Conservation (phyloP, 768 basidiomycete genomes). For the Dendrothele bispora region DNA sequence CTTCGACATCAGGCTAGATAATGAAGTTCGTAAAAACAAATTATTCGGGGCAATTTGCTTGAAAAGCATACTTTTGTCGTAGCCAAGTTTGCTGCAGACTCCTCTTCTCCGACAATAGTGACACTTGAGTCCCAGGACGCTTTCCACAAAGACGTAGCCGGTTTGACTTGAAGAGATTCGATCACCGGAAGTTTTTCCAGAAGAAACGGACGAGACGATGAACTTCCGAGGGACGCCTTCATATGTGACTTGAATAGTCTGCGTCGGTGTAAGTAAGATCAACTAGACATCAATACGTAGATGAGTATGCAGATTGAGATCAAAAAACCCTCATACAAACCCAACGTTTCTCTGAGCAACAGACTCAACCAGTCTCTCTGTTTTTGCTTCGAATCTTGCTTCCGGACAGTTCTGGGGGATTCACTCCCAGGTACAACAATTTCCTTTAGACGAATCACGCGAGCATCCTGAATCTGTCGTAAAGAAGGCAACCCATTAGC, state of each 20-base stretch:
- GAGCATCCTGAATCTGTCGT: constrained; percentile 49
- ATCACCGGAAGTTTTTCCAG: constrained; percentile 28
- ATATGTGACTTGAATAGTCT: constrained; percentile 62
- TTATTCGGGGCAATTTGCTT: constrained; percentile 8
- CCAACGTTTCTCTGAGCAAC: constrained; percentile 64
- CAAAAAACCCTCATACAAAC: constrained; percentile 45
- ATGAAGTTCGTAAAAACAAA: constrained; percentile 6
- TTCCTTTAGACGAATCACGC: constrained; percentile 54
- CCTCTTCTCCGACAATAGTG: constrained; percentile 35
- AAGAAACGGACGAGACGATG: constrained; percentile 46
- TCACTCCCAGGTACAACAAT: constrained; percentile 19
- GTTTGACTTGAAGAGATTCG: constrained; percentile 42
- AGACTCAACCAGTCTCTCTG: constrained; percentile 68
- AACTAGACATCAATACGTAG: constrained; percentile 40
- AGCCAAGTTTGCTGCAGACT: constrained; percentile 14
- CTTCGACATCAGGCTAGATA: constrained; percentile 47
- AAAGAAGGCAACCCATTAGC: constrained; percentile 51
- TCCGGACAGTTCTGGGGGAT: constrained; percentile 17
- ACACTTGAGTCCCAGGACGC: constrained; percentile 71
- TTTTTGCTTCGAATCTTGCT: constrained; percentile 27
- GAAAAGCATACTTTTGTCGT: constrained; percentile 1
- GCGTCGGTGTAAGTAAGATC: constrained; percentile 64
- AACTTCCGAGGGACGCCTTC: constrained; percentile 63
- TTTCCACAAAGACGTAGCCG: constrained; percentile 50
- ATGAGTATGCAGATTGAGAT: constrained; percentile 9